Percentiles rank a stretch among this genome's conserved stretches.
phyloP scores from a whole-genome alignment of 768 basidiomycete species.

The Suillus placidus region DNA sequence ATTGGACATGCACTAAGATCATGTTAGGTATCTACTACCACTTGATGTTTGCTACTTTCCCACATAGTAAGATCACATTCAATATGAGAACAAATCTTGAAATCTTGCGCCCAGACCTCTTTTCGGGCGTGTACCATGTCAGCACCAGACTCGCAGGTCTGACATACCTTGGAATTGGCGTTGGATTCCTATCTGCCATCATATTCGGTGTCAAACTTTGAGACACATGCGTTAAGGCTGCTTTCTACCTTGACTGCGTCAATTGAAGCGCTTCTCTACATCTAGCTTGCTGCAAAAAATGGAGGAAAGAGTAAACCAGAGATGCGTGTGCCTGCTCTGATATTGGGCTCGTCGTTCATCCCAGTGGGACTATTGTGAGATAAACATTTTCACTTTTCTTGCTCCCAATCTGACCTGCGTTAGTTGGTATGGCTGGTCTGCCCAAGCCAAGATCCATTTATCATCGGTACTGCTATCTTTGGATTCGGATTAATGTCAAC shows the following conservation, averaged over 20 bases:
- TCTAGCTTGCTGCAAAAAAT: slow-evolving; percentile 52
- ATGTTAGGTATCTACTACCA: slow-evolving; percentile 53
- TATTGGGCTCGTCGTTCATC: slow-evolving; percentile 64
- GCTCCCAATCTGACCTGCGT: slow-evolving; percentile 4
- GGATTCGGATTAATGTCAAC: slow-evolving; percentile 66
- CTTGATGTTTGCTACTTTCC: slow-evolving; percentile 68
- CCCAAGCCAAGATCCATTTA: slow-evolving; percentile 61
- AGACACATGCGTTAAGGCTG: slow-evolving; percentile 22
- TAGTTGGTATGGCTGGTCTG: slow-evolving; percentile 84
- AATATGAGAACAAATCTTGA: slow-evolving; percentile 8
- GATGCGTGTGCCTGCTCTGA: slow-evolving; percentile 45
- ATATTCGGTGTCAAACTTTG: slow-evolving; percentile 51
- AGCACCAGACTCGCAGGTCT: slow-evolving; percentile 55
- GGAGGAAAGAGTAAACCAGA: slow-evolving; percentile 72
- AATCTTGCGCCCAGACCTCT: slow-evolving; percentile 37
- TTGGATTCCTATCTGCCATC: slow-evolving; percentile 52
- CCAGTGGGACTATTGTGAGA: slow-evolving; percentile 71
- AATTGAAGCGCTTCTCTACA: neutral
- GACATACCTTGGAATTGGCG: slow-evolving; percentile 53
- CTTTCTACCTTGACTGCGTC: neutral
- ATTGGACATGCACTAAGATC: neutral
- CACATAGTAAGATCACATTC: slow-evolving; percentile 33
- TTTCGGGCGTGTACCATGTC: slow-evolving; percentile 54
- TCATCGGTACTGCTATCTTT: slow-evolving; percentile 61
- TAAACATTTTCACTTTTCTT: neutral